Percentiles rank a stretch among this genome's conserved stretches.
phyloP scores from a whole-genome alignment of 2,329 filamentous ascomycete species.

The Fusarium duplospermum region DNA sequence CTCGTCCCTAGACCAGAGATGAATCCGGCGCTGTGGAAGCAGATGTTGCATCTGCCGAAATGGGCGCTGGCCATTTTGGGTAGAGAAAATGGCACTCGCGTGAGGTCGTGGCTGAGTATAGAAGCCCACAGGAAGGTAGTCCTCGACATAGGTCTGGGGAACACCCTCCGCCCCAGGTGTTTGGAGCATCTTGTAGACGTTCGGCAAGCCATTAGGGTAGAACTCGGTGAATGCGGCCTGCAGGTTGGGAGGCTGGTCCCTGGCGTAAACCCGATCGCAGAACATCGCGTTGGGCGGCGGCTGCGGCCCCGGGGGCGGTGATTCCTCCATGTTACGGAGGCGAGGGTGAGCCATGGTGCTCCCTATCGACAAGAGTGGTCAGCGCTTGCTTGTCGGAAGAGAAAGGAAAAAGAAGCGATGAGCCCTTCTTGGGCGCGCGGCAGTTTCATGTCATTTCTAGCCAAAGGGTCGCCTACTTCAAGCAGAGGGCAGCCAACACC shows the following conservation, averaged over 20 bases:
- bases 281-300: slow-evolving; percentile 23
- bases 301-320: slow-evolving; percentile 18
- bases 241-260: slow-evolving; percentile 39
- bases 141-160: slow-evolving; percentile 49
- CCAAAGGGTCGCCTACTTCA: neutral
- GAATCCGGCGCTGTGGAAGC: slow-evolving; percentile 42
- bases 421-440: neutral
- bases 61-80: slow-evolving; percentile 41
- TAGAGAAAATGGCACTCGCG: slow-evolving; percentile 55
- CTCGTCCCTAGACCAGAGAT: slow-evolving; percentile 55
- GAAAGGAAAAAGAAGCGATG: neutral
- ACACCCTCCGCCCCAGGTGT: slow-evolving; percentile 39
- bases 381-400: slow-evolving; percentile 7
- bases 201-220: slow-evolving; percentile 53
- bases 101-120: slow-evolving; percentile 49
- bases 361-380: slow-evolving; percentile 10
- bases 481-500: neutral
- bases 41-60: slow-evolving; percentile 48
- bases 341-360: slow-evolving; percentile 31
- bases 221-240: slow-evolving; percentile 44
- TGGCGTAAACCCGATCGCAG: slow-evolving; percentile 38
- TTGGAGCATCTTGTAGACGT: slow-evolving; percentile 49
- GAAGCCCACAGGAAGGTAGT: slow-evolving; percentile 51
- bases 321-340: slow-evolving; percentile 8
- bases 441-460: neutral